Evolutionary conservation across 306 rosid species (phyloP), one percentile per base, ranked within the genome.

Genomic region (Acacia melanoxylon): DNA sequence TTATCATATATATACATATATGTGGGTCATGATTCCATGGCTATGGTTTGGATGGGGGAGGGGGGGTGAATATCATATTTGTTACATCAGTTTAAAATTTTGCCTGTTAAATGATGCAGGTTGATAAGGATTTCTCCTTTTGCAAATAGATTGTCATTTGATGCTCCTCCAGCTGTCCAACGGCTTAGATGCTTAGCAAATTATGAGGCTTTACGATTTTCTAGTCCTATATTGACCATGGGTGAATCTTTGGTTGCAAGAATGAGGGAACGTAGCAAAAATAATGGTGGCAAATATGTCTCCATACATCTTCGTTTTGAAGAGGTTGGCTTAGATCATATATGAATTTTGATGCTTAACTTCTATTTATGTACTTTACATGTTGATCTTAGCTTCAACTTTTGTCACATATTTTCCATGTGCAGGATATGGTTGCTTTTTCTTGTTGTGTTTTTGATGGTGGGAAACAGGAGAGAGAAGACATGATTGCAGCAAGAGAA

Each of bases 371-470:
- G 80, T 45, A 68, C 33, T 68, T 67, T 46, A 52, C 48, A 29
- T 79, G 35, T 78, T 75, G 48, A 70, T 69, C 80, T 46, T 72
- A 81, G 75, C 62, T 85, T 45, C 79, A 78, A 81, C 75, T 56
- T 58, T 77, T 76, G 73, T 68, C 51, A 14, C 82, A 52, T 71
- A 42, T 71, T 73, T 61, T 85, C 62, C 71, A 42, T 84, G 25
- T 71, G 75, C 91, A 95, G 99, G 99, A 95, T 85, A 95, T 95
- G 99, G 99, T 95, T 82, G 99, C 99, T 27, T 95, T 95, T 88
- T 95, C 99, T 71, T 95, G 98, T 84, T 95, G 99, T 85, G 89
- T 92, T 77, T 95, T 93, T 48, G 97, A 95, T 56, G 99, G 97
- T 48, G 98, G 99, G 51, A 82, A 81, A 65, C 91, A 89, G 86